Percentiles rank a stretch among this genome's conserved stretches.
These are phyloP conservation scores for Mycena kentingensis DNA, from an alignment of 768 basidiomycete species.

Conservation along the genomic window DNA sequence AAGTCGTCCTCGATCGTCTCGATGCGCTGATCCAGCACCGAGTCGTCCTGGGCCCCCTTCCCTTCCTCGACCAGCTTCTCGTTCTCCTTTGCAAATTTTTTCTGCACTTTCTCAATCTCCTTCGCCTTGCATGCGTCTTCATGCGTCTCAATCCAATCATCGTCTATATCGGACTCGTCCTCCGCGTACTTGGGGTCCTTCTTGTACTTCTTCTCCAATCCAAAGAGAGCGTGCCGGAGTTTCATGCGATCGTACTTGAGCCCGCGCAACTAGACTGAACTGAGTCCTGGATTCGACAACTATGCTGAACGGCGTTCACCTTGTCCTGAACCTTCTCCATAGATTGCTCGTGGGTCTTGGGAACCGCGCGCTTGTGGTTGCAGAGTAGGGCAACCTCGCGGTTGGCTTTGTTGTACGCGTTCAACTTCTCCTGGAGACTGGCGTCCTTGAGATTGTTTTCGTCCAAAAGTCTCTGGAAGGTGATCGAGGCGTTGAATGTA, in stretches of 20 bases:
- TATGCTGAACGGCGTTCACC: slow-evolving; percentile 46
- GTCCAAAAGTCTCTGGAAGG: slow-evolving; percentile 91
- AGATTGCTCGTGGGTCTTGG: slow-evolving; percentile 89
- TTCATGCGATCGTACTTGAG: slow-evolving; percentile 99
- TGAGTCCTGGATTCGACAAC: neutral
- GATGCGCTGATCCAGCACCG: slow-evolving; percentile 68
- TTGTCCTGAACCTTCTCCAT: slow-evolving; percentile 95
- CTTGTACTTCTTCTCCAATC: slow-evolving; percentile 75
- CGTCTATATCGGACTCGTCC: slow-evolving; percentile 92
- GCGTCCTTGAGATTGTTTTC: slow-evolving; percentile 59
- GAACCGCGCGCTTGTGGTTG: slow-evolving; percentile 96
- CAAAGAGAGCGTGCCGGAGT: slow-evolving; percentile 84
- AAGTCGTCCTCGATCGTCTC: slow-evolving; percentile 76
- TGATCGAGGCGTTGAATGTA: slow-evolving; percentile 98
- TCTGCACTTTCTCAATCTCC: slow-evolving; percentile 87
- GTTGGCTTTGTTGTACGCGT: slow-evolving; percentile 96
- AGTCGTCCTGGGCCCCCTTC: slow-evolving; percentile 56
- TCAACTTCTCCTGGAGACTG: slow-evolving; percentile 92
- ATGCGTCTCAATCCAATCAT: slow-evolving; percentile 82
- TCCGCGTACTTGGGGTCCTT: slow-evolving; percentile 77
- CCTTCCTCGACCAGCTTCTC: slow-evolving; percentile 80
- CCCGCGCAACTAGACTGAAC: slow-evolving; percentile 62
- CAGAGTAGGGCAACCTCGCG: slow-evolving; percentile 96
- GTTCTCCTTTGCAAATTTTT: slow-evolving; percentile 95
- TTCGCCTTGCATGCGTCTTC: slow-evolving; percentile 78